Base-by-base conservation (phyloP, 441 rosid species). In the Gossypium davidsonii region DNA sequence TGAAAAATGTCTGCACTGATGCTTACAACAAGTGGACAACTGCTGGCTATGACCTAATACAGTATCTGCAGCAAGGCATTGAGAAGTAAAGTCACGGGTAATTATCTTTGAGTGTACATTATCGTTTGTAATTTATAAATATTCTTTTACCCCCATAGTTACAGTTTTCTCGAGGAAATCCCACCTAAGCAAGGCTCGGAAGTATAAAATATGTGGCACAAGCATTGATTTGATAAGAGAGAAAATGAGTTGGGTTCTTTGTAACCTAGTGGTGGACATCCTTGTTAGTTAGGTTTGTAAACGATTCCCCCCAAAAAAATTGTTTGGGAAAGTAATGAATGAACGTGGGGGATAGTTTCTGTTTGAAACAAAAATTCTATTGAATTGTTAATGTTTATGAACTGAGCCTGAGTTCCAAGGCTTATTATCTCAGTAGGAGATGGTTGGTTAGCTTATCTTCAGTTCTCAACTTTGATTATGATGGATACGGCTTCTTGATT, bases 21-120 rank as follows among this genome's bases (percentile, higher is more conserved):
- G 99, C 99, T 9, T 93, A 96, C 83, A 93, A 93, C 88, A 90
- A 93, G 76, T 93, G 97, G 98, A 91, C 94, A 1, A 91, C 99
- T 10, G 94, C 97, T 7, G 99, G 99, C 18, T 93, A 96, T 73
- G 99, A 96, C 85, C 83, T 96, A 83, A 96, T 96, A 73, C 99
- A 93, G 79, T 93, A 91, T 84, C 73, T 93, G 78, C 97, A 96
- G 76, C 98, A 93, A 80, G 98, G 99, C 77, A 93, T 96, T 67
- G 99, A 96, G 88, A 96, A 96, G 85, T 91, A 73, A 23, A 57
- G 20, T 42, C 18, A 18, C 17, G 31, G 52, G 72, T 46, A 15
- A 23, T 48, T 9, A 2, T 53, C 60, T 34, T 57, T 31, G 56
- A 70, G 28, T 81, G 87, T 85, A 80, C 64, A 83, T 82, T 78